Base-by-base conservation (phyloP, 495 filamentous ascomycete species). In the Haplographium delicatum region DNA sequence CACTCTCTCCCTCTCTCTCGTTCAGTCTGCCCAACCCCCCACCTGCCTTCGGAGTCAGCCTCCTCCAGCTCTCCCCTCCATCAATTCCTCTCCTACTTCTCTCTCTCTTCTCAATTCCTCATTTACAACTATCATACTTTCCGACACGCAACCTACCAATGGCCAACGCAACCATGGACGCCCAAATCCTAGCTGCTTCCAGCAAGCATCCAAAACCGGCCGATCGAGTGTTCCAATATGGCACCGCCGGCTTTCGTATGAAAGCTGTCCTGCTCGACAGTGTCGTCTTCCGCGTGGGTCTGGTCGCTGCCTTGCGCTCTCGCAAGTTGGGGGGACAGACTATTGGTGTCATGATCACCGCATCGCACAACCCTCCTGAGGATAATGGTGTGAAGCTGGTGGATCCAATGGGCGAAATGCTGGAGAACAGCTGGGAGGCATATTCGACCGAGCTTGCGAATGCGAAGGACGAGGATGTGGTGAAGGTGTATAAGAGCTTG, bases 351-450 rank as follows among this genome's bases (percentile, higher is more conserved):
- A 97, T 99, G 93, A 89, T 99, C 65, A 99, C 93, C 56, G 93
- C 93, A 27, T 95, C 89, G 58, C 93, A 99, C 78, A 99, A 99
- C 70, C 89, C 89, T 30, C 88, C 94, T 3, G 83, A 85, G 60
- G 93, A 99, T 69, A 99, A 99, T 71, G 93, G 93, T 45, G 88
- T 99, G 58, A 99, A 99, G 78, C 77, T 99, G 55, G 87, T 99
- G 56, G 93, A 99, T 68, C 93, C 93, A 10, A 86, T 95, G 84
- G 91, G 91, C 53, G 91, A 96, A 64, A 97, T 97, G 91, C 76
- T 97, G 19, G 88, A 95, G 74, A 88, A 78, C 53, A 83, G 88
- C 51, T 99, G 94, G 94, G 93, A 99, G 71, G 71, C 70, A 22
- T 81, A 91, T 63, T 88, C 89, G 4, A 96, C 94, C 22, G 76